Conservation (phyloP, 352 stramenopile genomes). For the Phytophthora rubi region DNA sequence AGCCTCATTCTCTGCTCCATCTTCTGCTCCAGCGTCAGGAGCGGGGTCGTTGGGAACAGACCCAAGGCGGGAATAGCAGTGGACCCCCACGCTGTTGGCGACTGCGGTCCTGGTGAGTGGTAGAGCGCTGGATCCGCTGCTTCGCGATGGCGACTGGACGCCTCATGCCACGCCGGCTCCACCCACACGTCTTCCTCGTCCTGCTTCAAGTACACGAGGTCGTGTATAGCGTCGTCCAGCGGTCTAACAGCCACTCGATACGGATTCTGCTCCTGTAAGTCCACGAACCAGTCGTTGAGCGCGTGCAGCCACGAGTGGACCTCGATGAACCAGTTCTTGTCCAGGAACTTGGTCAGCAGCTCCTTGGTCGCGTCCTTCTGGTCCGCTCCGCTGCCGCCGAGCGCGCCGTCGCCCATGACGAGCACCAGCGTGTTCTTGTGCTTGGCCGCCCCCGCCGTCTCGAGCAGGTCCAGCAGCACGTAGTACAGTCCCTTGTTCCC, state of each 20-base stretch:
- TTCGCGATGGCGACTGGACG: slow-evolving; percentile 15
- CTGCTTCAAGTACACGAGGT: slow-evolving; percentile 35
- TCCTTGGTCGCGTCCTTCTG: slow-evolving; percentile 42
- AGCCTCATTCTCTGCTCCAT: slow-evolving; percentile 28
- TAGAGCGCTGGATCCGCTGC: background rate
- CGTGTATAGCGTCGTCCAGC: slow-evolving; percentile 37
- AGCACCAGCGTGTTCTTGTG: slow-evolving; percentile 49
- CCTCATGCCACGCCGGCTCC: slow-evolving; percentile 17
- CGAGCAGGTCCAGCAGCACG: slow-evolving; percentile 36
- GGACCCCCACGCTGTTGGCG: slow-evolving; percentile 24
- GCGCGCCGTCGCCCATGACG: slow-evolving; percentile 46
- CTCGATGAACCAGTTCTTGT: slow-evolving; percentile 44
- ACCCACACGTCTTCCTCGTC: slow-evolving; percentile 33
- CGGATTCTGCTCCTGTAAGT: slow-evolving; percentile 37
- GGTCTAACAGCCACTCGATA: slow-evolving; percentile 31
- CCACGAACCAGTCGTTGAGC: slow-evolving; percentile 40
- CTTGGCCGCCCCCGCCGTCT: slow-evolving; percentile 20
- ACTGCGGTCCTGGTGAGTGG: slow-evolving; percentile 1
- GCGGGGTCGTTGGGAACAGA: slow-evolving; percentile 24
- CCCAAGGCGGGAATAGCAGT: slow-evolving; percentile 17
- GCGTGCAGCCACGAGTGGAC: slow-evolving; percentile 51
- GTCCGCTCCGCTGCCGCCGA: slow-evolving; percentile 33
- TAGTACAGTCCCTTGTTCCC: slow-evolving; percentile 45
- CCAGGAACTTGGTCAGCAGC: slow-evolving; percentile 40
- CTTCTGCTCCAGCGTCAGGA: slow-evolving; percentile 32